Percentiles rank a stretch among this genome's conserved stretches.
Evolutionary conservation across 2,329 filamentous ascomycete genomes (phyloP).

Genomic region (Rutstroemia sp.): DNA sequence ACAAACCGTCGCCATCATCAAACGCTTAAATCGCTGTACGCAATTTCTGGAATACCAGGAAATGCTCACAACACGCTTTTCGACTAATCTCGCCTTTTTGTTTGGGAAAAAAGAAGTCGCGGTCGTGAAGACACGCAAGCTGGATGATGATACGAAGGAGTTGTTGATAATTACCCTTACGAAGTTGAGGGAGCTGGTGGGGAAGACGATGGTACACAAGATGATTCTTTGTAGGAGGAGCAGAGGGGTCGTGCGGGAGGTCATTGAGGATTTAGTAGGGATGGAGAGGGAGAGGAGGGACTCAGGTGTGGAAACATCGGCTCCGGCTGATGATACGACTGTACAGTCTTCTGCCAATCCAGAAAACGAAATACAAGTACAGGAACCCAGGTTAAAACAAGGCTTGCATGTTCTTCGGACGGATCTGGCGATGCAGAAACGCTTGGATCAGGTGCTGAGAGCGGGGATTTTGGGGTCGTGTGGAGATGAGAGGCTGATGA

Average conservation of each 20-base stretch:
- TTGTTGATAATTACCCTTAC: slow-evolving; percentile 4
- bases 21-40: background rate
- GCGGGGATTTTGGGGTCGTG: slow-evolving; percentile 3
- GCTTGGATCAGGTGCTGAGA: slow-evolving; percentile 4
- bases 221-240: slow-evolving; percentile 5
- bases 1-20: too few relatives aligned
- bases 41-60: slow-evolving; percentile 5
- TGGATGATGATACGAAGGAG: slow-evolving; percentile 6
- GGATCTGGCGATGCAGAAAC: slow-evolving; percentile 4
- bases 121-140: slow-evolving; percentile 2
- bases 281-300: background rate
- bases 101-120: slow-evolving; percentile 8
- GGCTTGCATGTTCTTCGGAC: background rate
- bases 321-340: too few relatives aligned
- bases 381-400: background rate
- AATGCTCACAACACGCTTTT: slow-evolving; percentile 3
- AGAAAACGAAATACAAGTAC: background rate
- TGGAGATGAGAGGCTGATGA: slow-evolving; percentile 6
- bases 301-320: background rate
- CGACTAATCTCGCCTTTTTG: slow-evolving; percentile 3
- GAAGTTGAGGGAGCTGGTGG: slow-evolving; percentile 8
- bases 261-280: background rate
- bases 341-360: background rate
- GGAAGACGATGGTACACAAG: slow-evolving; percentile 6
- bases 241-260: background rate